Evolutionary conservation across 257 asterid species (phyloP), one percentile per base, ranked within the genome.

Genomic region (Solanum tarijense): DNA sequence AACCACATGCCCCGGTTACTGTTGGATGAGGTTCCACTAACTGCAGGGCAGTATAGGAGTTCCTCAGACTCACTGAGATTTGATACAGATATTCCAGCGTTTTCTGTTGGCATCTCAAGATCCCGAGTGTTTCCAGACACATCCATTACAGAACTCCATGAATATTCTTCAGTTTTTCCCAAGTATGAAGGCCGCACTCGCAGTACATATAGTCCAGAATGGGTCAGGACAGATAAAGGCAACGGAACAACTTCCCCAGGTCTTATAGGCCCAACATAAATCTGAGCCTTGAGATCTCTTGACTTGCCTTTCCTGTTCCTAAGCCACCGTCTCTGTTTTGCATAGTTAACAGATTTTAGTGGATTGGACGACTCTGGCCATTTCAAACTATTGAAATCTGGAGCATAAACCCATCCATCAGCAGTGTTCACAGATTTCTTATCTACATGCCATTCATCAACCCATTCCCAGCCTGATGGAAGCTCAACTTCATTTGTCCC

Each of bases 331-430:
- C 98, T 93, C 88, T 96, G 95, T 92, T 98, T 93, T 18, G 94
- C 98, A 89, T 90, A 91, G 85, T 94, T 94, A 23, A 89, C 95
- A 87, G 91, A 62, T 55, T 92, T 90, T 76, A 92, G 91, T 71
- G 98, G 93, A 88, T 90, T 83, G 83, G 88, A 88, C 3, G 99
- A 95, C 87, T 94, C 93, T 21, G 99, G 99, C 99, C 98, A 96
- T 92, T 93, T 93, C 88, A 95, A 91, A 83, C 93, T 93, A 87
- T 88, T 94, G 85, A 86, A 78, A 78, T 96, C 95, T 58, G 96
- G 97, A 89, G 98, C 98, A 92, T 96, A 96, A 87, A 93, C 96
- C 98, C 98, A 96, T 90, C 99, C 99, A 90, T 95, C 99, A 88
- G 93, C 91, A 55, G 93, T 91, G 76, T 90, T 92, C 87, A 93